Conservation (phyloP, 208 protist genomes). For the Trypanosoma brucei region DNA sequence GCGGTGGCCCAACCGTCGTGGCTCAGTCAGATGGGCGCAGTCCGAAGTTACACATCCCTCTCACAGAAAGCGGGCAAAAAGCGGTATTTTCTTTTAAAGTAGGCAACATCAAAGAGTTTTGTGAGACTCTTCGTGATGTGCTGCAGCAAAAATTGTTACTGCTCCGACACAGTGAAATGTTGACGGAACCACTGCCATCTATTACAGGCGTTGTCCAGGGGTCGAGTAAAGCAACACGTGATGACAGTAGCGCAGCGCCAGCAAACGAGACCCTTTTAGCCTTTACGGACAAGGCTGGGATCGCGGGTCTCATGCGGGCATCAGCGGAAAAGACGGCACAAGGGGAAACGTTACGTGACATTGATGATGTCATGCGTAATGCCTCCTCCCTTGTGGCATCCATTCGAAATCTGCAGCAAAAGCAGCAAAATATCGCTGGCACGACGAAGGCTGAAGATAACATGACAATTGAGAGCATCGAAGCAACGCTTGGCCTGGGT, state of each 20-base stretch:
- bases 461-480: constrained; percentile 72
- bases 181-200: neutral
- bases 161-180: neutral
- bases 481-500: constrained; percentile 75
- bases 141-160: constrained; percentile 44
- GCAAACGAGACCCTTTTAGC: constrained; percentile 8
- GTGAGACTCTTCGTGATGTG: constrained; percentile 27
- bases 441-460: constrained; percentile 15
- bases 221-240: neutral
- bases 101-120: constrained; percentile 57
- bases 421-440: constrained; percentile 23
- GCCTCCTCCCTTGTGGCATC: constrained; percentile 64
- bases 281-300: constrained; percentile 55
- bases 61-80: constrained; percentile 31
- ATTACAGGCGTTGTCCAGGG: neutral
- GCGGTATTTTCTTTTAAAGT: constrained; percentile 54
- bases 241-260: neutral
- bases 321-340: constrained; percentile 42
- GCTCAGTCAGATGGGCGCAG: constrained; percentile 41
- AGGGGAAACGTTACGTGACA: constrained; percentile 59
- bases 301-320: constrained; percentile 66
- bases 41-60: constrained; percentile 57
- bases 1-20: constrained; percentile 25
- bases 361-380: constrained; percentile 83
- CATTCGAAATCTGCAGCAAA: constrained; percentile 58